These are phyloP conservation scores for Amanita subjunquillea DNA, from an alignment of 768 basidiomycete genomes.

Conservation along the genomic window DNA sequence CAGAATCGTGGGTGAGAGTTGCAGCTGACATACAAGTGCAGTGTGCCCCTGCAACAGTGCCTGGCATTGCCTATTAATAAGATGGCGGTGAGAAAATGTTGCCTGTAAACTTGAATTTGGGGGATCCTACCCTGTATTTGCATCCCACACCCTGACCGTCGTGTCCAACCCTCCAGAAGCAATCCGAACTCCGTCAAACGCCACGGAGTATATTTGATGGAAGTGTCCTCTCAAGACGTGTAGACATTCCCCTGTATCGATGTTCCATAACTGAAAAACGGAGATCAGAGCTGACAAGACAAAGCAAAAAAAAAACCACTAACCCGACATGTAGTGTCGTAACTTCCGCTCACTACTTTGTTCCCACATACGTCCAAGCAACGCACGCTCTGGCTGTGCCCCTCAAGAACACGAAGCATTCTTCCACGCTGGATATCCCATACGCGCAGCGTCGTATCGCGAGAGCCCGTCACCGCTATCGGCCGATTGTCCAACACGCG, in stretches of 20 bases:
- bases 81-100: not conserved
- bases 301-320: conserved; percentile 12
- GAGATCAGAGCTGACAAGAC: conserved; percentile 3
- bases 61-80: conserved; percentile 48
- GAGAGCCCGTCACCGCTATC: conserved; percentile 82
- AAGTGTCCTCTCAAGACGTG: conserved; percentile 76
- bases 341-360: conserved; percentile 83
- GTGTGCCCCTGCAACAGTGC: conserved; percentile 89
- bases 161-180: conserved; percentile 89
- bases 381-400: conserved; percentile 76
- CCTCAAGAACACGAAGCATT: conserved; percentile 52
- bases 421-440: conserved; percentile 89
- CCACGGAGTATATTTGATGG: conserved; percentile 85
- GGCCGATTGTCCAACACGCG: conserved; percentile 82
- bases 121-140: conserved; percentile 62
- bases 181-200: conserved; percentile 76
- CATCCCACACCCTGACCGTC: conserved; percentile 88
- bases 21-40: conserved; percentile 84
- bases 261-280: conserved; percentile 65
- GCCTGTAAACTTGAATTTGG: not conserved
- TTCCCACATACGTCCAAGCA: conserved; percentile 85
- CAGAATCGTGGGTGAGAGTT: conserved; percentile 58
- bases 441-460: conserved; percentile 77
- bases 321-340: conserved; percentile 82
- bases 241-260: conserved; percentile 82